Base-by-base conservation (phyloP, 352 stramenopile species). In the Pythium rhizo-oryzae region DNA sequence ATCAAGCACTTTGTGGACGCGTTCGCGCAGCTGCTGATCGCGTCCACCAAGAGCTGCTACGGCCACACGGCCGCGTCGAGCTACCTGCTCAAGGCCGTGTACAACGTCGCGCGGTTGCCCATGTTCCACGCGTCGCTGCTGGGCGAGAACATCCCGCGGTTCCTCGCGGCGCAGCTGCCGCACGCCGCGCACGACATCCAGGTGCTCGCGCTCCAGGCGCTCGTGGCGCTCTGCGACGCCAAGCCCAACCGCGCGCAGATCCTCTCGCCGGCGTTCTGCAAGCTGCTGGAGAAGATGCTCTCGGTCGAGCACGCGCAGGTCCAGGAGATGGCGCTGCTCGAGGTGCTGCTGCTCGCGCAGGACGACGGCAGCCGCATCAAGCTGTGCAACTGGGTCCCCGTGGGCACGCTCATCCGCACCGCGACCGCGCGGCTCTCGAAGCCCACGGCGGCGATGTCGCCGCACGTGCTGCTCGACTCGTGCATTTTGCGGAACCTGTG, bases 401-500 rank as follows among this genome's bases (percentile, higher is more conserved):
- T 82, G 1, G 59, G 69, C 4, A 77, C 72, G 19, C 72, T 92
- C 30, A 52, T 92, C 9, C 62, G 75, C 33, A 59, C 65, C 1
- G 65, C 65, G 11, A 21, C 55, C 9, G 35, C 12, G 2, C 56
- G 49, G 15, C 47, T 59, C 33, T 25, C 23, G 24, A 25, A 37
- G 9, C 66, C 16, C 28, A n/a, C 11, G 30, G 8, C 52, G 2
- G 9, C 21, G 1, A 60, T 13, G 13, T 58, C 65, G 8, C 54
- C 46, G n/a, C 70, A 87, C 8, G 67, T 88, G 23, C 84, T 83
- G 30, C 67, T 91, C 4, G 76, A 88, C 39, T 92, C 84, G n/a
- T 91, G 80, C 37, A 76, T 94, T 25, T 44, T 94, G 7, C 81
- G 85, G 30, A 90, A 92, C 43, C 61, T 94, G 18, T 91, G 84